phyloP scores from a whole-genome alignment of 257 asterid species.

The Plantago elongata region DNA sequence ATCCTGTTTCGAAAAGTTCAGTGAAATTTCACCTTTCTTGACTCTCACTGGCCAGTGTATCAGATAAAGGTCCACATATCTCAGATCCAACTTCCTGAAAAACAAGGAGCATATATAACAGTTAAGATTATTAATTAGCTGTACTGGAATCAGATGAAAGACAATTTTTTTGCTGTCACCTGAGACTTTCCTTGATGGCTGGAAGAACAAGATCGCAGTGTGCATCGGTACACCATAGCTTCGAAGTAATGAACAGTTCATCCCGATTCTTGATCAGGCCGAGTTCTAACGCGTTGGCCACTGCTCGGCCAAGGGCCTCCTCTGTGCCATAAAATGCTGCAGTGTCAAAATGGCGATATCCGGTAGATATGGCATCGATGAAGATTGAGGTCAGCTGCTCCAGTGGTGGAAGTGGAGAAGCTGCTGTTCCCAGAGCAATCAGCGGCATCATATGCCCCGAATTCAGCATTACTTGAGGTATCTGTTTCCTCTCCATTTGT shows the following conservation, averaged over 20 bases:
- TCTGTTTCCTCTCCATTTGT: conserved; percentile 5
- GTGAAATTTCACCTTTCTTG: conserved; percentile 1
- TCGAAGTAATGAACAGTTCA: conserved; percentile 47
- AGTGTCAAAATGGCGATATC: conserved; percentile 52
- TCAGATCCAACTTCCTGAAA: conserved; percentile 33
- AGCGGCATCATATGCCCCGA: conserved; percentile 40
- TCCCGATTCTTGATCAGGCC: conserved; percentile 33
- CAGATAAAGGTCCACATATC: conserved; percentile 48
- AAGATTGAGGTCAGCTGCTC: conserved; percentile 29
- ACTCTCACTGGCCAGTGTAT: conserved; percentile 42
- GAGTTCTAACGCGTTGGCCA: conserved; percentile 26
- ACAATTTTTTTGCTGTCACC: conserved; percentile 14
- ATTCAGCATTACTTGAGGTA: conserved; percentile 27
- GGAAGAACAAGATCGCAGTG: conserved; percentile 38
- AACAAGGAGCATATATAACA: background rate
- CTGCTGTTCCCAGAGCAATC: conserved; percentile 31
- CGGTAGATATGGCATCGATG: conserved; percentile 32
- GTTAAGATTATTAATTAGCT: background rate
- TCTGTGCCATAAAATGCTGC: conserved; percentile 38
- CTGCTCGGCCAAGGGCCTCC: conserved; percentile 37
- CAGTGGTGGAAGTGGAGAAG: conserved; percentile 21
- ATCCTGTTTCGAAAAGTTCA: conserved; percentile 17
- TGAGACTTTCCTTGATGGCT: conserved; percentile 33
- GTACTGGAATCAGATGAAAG: background rate
- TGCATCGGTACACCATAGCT: conserved; percentile 27